phyloP scores from a whole-genome alignment of 768 basidiomycete species.

The Calocera viscosa region DNA sequence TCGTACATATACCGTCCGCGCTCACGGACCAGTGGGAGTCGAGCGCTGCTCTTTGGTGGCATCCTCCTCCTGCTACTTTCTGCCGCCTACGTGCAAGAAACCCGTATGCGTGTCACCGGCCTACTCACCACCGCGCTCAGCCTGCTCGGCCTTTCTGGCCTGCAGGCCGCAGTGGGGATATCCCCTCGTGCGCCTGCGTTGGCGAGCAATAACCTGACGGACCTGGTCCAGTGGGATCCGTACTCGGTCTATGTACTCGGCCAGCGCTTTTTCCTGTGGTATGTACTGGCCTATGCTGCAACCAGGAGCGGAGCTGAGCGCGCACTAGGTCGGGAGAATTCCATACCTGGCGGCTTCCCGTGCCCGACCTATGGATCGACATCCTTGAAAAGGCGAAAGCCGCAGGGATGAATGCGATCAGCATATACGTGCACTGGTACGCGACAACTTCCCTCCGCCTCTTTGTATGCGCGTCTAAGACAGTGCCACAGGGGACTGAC shows the following conservation, averaged over 20 bases:
- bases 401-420: constrained; percentile 65
- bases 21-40: neutral
- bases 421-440: constrained; percentile 56
- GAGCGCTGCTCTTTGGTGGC: neutral
- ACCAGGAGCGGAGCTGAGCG: neutral
- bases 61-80: neutral
- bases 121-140: neutral
- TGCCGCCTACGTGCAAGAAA: neutral
- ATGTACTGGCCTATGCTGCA: constrained; percentile 25
- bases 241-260: constrained; percentile 58
- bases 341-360: constrained; percentile 69
- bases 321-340: constrained; percentile 63
- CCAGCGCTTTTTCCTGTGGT: constrained; percentile 63
- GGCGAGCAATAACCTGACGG: constrained; percentile 12
- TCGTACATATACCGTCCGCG: neutral
- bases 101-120: neutral
- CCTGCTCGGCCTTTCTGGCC: neutral
- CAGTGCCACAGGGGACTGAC: constrained; percentile 43
- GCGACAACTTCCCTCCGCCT: constrained; percentile 1
- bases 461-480: neutral
- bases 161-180: neutral
- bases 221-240: constrained; percentile 42
- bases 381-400: constrained; percentile 72
- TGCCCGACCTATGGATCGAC: constrained; percentile 68
- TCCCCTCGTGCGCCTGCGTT: neutral